These are phyloP conservation scores for Pseudozyma hubeiensis DNA, from an alignment of 1,284 basidiomycete species.

Conservation along the genomic window DNA sequence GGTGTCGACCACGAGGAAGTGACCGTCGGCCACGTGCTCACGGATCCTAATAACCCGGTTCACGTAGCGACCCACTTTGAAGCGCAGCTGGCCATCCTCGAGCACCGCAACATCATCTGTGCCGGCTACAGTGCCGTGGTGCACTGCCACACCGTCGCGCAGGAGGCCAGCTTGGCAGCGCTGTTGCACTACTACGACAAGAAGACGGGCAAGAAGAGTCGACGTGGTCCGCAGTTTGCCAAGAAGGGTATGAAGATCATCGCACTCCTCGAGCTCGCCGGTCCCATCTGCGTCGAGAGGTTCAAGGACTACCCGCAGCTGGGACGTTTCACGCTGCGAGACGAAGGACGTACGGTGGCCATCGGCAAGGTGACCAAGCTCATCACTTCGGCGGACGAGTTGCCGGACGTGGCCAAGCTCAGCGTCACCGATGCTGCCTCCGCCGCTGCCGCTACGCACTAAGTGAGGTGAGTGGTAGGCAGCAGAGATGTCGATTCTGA, in stretches of 20 bases:
- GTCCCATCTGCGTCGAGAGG: conserved; percentile 64
- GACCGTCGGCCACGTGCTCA: conserved; percentile 62
- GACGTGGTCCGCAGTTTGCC: conserved; percentile 65
- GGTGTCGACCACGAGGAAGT: conserved; percentile 67
- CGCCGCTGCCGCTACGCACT: conserved; percentile 33
- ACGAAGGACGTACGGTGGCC: conserved; percentile 66
- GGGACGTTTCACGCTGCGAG: conserved; percentile 66
- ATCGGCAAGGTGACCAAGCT: conserved; percentile 68
- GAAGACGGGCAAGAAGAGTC: conserved; percentile 68
- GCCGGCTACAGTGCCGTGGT: conserved; percentile 67
- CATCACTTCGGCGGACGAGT: conserved; percentile 49
- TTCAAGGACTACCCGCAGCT: conserved; percentile 68
- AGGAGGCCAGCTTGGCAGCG: conserved; percentile 61
- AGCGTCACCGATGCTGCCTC: conserved; percentile 38
- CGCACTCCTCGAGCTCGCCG: conserved; percentile 64
- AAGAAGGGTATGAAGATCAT: conserved; percentile 68
- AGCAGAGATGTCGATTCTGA: background rate
- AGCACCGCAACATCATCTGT: conserved; percentile 68
- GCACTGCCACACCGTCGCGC: conserved; percentile 65
- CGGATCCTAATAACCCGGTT: conserved; percentile 62
- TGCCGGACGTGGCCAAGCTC: conserved; percentile 60
- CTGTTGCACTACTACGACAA: conserved; percentile 69
- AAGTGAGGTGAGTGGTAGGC: background rate
- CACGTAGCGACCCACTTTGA: conserved; percentile 66
- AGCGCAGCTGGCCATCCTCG: conserved; percentile 68